These are phyloP conservation scores for Herpetomonas tarakana DNA, from an alignment of 208 protist species.

Conservation along the genomic window DNA sequence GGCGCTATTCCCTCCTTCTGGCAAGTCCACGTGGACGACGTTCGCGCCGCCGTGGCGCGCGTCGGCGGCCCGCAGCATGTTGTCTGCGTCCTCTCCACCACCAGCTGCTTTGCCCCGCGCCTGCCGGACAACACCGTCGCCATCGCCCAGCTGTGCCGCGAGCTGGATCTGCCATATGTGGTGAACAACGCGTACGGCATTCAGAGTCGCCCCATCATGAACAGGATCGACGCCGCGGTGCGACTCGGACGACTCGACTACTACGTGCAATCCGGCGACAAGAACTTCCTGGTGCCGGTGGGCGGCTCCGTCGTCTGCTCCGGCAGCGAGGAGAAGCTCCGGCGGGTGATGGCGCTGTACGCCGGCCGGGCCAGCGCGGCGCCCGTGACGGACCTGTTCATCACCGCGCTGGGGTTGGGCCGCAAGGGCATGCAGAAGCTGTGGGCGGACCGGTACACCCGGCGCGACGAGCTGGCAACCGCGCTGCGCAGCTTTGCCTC, in stretches of 20 bases:
- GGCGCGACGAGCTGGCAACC: slow-evolving; percentile 23
- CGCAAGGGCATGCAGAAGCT: slow-evolving; percentile 63
- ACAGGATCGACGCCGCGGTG: slow-evolving; percentile 67
- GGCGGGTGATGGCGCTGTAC: slow-evolving; percentile 63
- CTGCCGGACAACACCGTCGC: slow-evolving; percentile 93
- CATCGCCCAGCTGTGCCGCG: slow-evolving; percentile 88
- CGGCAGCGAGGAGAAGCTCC: slow-evolving; percentile 13
- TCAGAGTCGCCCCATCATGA: slow-evolving; percentile 86
- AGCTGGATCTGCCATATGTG: slow-evolving; percentile 87
- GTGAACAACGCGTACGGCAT: slow-evolving; percentile 99
- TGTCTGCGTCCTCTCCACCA: slow-evolving; percentile 96
- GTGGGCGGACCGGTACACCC: slow-evolving; percentile 67
- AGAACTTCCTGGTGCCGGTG: slow-evolving; percentile 99
- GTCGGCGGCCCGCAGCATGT: slow-evolving; percentile 69
- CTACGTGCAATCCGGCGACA: slow-evolving; percentile 97
- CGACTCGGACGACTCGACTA: slow-evolving; percentile 88
- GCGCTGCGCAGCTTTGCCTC: slow-evolving; percentile 49
- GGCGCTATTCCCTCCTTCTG: slow-evolving; percentile 36
- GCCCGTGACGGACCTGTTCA: slow-evolving; percentile 95
- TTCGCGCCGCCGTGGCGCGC: slow-evolving; percentile 61
- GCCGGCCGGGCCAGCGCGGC: slow-evolving; percentile 92
- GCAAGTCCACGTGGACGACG: slow-evolving; percentile 61
- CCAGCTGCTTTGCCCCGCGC: slow-evolving; percentile 98
- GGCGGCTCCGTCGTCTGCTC: slow-evolving; percentile 80
- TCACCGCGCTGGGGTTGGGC: slow-evolving; percentile 96